phyloP scores from a whole-genome alignment of 2,329 filamentous ascomycete species.

The Fusarium sp. region DNA sequence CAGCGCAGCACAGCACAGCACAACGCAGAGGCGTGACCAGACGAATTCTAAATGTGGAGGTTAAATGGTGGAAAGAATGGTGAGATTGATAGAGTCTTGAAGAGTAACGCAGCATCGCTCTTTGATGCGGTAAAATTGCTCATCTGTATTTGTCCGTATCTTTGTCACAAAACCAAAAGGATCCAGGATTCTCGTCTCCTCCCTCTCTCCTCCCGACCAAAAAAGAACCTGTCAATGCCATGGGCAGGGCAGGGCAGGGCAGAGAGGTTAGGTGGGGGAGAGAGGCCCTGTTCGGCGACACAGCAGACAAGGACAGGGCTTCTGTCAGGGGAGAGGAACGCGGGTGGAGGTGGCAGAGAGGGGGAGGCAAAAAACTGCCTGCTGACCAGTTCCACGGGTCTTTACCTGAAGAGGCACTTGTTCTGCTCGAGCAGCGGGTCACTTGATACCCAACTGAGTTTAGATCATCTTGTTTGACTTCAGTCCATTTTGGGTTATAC shows the following conservation, averaged over 20 bases:
- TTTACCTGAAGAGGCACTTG: conserved; percentile 45
- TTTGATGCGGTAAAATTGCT: conserved; percentile 11
- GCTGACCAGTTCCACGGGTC: conserved; percentile 45
- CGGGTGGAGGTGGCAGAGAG: conserved; percentile 46
- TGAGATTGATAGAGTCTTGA: background rate
- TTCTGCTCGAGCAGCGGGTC: conserved; percentile 40
- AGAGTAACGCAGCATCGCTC: background rate
- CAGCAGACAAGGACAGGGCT: conserved; percentile 46
- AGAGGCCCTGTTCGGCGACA: conserved; percentile 38
- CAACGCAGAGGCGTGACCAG: conserved; percentile 24
- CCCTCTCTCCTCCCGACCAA: conserved; percentile 16
- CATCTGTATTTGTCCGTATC: conserved; percentile 11
- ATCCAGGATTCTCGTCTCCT: conserved; percentile 3
- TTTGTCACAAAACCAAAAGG: background rate
- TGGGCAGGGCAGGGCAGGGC: conserved; percentile 9
- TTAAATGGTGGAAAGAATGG: conserved; percentile 14
- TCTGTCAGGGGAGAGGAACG: conserved; percentile 46
- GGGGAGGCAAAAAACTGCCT: conserved; percentile 48
- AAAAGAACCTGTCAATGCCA: conserved; percentile 31
- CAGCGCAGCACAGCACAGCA: conserved; percentile 3
- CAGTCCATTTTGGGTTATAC: conserved; percentile 28
- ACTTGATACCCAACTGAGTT: conserved; percentile 23
- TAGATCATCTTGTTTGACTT: background rate
- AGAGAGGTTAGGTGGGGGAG: conserved; percentile 11
- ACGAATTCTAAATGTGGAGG: conserved; percentile 23